Base-by-base conservation (phyloP, 192 early-diverging fungal species). In the Umbelopsis isabellina region DNA sequence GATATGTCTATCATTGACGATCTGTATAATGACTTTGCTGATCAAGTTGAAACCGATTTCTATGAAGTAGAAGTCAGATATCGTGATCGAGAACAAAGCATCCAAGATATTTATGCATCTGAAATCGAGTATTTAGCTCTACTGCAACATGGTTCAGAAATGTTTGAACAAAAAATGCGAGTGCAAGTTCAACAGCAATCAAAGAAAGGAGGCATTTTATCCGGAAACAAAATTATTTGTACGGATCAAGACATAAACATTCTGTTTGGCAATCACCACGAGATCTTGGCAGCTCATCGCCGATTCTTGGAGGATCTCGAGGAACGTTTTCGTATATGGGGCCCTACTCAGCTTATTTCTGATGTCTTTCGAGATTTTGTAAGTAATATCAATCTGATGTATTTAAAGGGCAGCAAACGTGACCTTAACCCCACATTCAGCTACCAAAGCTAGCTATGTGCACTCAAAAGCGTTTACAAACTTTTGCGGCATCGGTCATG, bases 1-100 rank as follows among this genome's bases (percentile, higher is more conserved):
- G 70, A 71, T 30, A 64, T 71, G 47, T 44, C 70, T 15, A 71
- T 71, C 46, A 71, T 71, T 27, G 70, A 71, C 23, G 70, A 71
- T 30, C 44, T 71, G 1, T 71, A 71, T 45, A 58, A 71, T 10
- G 58, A 55, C 4, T 71, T 71, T 37, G 55, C 55, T 15, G 70
- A 49, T 37, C 30, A 61, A 41, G 70, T 47, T 18, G 48, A 64
- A 45, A 33, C 41, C 3, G 23, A 49, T 48, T 44, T 44, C 46
- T 49, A 52, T 71, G 44, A 71, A 49, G 46, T 71, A 5, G 70
- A 55, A 41, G 48, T 44, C 46, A 64, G 58, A 71, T 45, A 65
- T 18, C 41, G 48, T n/a, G 70, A 64, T 25, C 41, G 25, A 21
- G 53, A 71, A 20, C 70, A 71, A 49, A 15, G 35, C 16, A 49